phyloP scores from a whole-genome alignment of 352 stramenopile species.

The Phytophthora idaei region DNA sequence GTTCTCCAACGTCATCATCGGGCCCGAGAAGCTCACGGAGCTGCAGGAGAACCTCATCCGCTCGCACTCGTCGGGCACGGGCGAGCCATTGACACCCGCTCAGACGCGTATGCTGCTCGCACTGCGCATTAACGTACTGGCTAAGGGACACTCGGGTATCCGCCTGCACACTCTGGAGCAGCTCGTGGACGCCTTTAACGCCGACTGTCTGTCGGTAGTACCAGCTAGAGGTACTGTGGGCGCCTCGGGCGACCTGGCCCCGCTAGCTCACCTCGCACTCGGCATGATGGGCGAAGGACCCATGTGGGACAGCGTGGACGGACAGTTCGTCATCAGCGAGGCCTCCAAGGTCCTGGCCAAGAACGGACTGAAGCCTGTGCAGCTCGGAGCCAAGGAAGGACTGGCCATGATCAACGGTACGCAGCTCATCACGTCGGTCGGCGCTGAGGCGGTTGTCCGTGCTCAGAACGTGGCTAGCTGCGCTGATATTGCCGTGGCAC shows the following conservation, averaged over 20 bases:
- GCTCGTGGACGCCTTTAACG: slow-evolving; percentile 86
- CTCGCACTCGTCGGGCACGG: slow-evolving; percentile 82
- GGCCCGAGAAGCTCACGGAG: slow-evolving; percentile 81
- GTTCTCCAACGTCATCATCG: slow-evolving; percentile 92
- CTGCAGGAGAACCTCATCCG: slow-evolving; percentile 88
- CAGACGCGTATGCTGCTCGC: slow-evolving; percentile 89
- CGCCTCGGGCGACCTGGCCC: slow-evolving; percentile 88
- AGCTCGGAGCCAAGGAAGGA: slow-evolving; percentile 88
- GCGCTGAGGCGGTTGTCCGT: slow-evolving; percentile 78
- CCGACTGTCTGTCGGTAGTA: slow-evolving; percentile 85
- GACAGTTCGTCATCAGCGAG: slow-evolving; percentile 59
- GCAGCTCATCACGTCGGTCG: slow-evolving; percentile 89
- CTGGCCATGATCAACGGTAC: slow-evolving; percentile 93
- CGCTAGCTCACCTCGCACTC: slow-evolving; percentile 86
- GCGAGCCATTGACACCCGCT: slow-evolving; percentile 69
- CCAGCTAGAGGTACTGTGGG: slow-evolving; percentile 86
- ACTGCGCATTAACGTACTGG: slow-evolving; percentile 89
- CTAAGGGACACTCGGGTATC: slow-evolving; percentile 90
- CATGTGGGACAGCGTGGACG: slow-evolving; percentile 83
- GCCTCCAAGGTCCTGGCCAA: slow-evolving; percentile 72
- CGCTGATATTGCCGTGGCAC: slow-evolving; percentile 80
- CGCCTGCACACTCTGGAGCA: slow-evolving; percentile 78
- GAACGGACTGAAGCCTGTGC: slow-evolving; percentile 71
- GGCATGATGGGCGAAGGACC: slow-evolving; percentile 90
- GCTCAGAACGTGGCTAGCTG: slow-evolving; percentile 76